A percentile compares a stretch with the other conserved stretches of the same genome.
phyloP scores from a whole-genome alignment of 345 rosid genomes.

The Streptanthus diversifolius region DNA sequence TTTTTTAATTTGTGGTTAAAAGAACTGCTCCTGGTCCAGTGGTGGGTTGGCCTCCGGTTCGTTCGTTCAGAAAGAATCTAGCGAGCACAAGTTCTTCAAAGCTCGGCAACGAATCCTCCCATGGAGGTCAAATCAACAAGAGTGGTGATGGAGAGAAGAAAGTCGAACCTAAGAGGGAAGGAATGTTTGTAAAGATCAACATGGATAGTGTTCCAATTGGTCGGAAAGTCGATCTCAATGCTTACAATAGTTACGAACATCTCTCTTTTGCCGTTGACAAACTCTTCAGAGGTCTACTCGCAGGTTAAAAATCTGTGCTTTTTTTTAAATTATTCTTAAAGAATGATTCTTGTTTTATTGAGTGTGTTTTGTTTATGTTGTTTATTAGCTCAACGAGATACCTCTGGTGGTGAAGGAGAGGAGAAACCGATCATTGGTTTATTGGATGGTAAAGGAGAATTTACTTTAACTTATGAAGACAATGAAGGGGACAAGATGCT shows the following conservation, averaged over 20 bases:
- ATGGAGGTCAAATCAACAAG: slow-evolving; percentile 34
- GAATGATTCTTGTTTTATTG: not conserved
- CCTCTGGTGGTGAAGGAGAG: slow-evolving; percentile 56
- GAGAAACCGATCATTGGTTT: slow-evolving; percentile 65
- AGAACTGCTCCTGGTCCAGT: slow-evolving; percentile 96
- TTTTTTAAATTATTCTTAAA: not conserved
- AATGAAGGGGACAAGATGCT: slow-evolving; percentile 99
- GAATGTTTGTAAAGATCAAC: slow-evolving; percentile 87
- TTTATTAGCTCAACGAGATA: slow-evolving; percentile 71
- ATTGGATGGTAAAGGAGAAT: slow-evolving; percentile 87
- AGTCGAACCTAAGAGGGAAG: slow-evolving; percentile 34
- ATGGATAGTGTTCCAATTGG: slow-evolving; percentile 99
- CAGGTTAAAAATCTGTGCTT: slow-evolving; percentile 46
- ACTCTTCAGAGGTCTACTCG: slow-evolving; percentile 90
- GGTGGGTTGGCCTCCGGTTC: slow-evolving; percentile 99
- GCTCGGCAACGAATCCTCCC: slow-evolving; percentile 44
- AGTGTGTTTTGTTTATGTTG: not conserved
- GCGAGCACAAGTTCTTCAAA: slow-evolving; percentile 65
- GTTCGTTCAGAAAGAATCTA: slow-evolving; percentile 89
- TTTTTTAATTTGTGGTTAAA: not conserved
- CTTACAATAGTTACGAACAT: slow-evolving; percentile 73
- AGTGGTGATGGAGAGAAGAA: slow-evolving; percentile 36
- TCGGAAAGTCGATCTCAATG: slow-evolving; percentile 87
- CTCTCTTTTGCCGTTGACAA: slow-evolving; percentile 87
- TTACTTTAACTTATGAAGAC: slow-evolving; percentile 95